These are phyloP conservation scores for Aspergillus alliaceus DNA, from an alignment of 2,329 filamentous ascomycete species.

Conservation along the genomic window DNA sequence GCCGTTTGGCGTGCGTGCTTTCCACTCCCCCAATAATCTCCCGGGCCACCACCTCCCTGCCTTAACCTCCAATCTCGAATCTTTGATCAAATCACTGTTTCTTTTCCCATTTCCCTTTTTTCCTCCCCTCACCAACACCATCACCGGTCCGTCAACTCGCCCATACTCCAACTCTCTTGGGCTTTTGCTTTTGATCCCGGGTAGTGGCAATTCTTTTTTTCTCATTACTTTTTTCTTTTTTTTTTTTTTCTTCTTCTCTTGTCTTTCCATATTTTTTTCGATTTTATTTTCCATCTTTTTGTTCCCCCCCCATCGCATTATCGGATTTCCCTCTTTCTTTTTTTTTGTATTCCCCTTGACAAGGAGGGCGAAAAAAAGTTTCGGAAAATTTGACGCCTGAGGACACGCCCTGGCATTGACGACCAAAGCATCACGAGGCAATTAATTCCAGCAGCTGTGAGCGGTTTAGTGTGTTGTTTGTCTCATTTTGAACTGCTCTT, in stretches of 20 bases:
- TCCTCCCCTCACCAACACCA: slow-evolving; percentile 8
- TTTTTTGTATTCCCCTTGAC: slow-evolving; percentile 10
- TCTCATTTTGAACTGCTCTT: slow-evolving; percentile 8
- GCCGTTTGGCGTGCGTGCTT: slow-evolving; percentile 11
- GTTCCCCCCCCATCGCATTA: slow-evolving; percentile 8
- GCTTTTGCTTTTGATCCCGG: slow-evolving; percentile 9
- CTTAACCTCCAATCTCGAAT: slow-evolving; percentile 3
- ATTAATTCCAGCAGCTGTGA: slow-evolving; percentile 16
- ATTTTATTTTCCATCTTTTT: slow-evolving; percentile 8
- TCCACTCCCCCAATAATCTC: slow-evolving; percentile 4
- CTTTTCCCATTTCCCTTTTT: slow-evolving; percentile 11
- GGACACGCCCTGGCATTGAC: slow-evolving; percentile 16
- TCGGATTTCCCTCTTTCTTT: slow-evolving; percentile 11
- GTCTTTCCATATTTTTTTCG: slow-evolving; percentile 3
- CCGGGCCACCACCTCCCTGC: slow-evolving; percentile 3
- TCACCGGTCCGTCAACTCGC: not conserved
- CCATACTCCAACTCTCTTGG: slow-evolving; percentile 6
- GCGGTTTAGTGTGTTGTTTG: slow-evolving; percentile 13
- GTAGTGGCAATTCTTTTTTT: slow-evolving; percentile 13
- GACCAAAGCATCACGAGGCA: slow-evolving; percentile 20
- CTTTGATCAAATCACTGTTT: slow-evolving; percentile 13
- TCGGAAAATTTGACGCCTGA: slow-evolving; percentile 11
- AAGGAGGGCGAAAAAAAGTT: slow-evolving; percentile 5
- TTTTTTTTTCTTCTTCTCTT: slow-evolving; percentile 15
- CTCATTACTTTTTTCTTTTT: slow-evolving; percentile 4